Conservation (phyloP, 1,284 basidiomycete species). For the Filobasidium uniguttulatum region DNA sequence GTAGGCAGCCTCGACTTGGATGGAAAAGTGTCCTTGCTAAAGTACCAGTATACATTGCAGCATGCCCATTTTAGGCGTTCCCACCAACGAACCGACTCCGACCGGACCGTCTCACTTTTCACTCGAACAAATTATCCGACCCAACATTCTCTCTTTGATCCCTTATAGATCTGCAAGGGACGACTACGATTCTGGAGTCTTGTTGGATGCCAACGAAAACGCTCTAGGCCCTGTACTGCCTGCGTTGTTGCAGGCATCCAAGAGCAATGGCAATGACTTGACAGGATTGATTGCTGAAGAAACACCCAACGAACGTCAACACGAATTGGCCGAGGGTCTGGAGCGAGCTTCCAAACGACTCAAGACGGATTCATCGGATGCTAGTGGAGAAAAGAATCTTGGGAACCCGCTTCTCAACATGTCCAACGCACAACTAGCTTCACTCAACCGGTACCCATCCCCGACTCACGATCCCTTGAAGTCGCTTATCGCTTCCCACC, state of each 20-base stretch:
- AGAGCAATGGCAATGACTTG: not conserved
- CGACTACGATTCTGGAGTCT: conserved; percentile 81
- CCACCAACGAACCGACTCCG: conserved; percentile 35
- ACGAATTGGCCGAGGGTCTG: conserved; percentile 3
- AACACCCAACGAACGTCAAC: conserved; percentile 2
- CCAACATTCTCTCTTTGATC: conserved; percentile 80
- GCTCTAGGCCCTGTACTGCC: conserved; percentile 76
- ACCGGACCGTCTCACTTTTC: conserved; percentile 60
- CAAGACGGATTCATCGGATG: conserved; percentile 1
- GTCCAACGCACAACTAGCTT: conserved; percentile 25
- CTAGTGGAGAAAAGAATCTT: not conserved
- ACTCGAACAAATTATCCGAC: conserved; percentile 70
- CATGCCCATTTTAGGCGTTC: conserved; percentile 36
- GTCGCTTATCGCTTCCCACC: conserved; percentile 54
- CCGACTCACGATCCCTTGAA: conserved; percentile 55
- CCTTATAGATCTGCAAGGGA: conserved; percentile 95
- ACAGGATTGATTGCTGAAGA: not conserved
- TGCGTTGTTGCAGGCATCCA: conserved; percentile 3
- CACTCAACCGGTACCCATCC: conserved; percentile 38
- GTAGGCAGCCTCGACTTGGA: too few relatives aligned
- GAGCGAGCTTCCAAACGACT: not conserved
- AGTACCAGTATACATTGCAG: too few relatives aligned
- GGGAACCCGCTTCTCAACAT: conserved; percentile 25
- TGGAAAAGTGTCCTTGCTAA: too few relatives aligned
- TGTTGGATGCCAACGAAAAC: conserved; percentile 99